Base-by-base conservation (phyloP, 2,329 filamentous ascomycete species). In the Paecilomyces dactylethromorphus region DNA sequence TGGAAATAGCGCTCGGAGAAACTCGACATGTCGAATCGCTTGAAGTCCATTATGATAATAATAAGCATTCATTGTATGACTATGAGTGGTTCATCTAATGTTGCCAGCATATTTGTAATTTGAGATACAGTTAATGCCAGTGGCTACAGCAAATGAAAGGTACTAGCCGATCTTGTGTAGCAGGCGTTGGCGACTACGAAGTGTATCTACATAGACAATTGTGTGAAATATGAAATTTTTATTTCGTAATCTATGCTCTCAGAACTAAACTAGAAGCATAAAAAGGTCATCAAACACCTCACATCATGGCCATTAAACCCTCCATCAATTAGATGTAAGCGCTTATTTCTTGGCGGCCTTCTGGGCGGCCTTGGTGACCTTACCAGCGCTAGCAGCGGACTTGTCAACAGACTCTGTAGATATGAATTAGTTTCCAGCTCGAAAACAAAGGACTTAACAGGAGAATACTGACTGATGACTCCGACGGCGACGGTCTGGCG, bases 281-380 rank as follows among this genome's bases (percentile, higher is more conserved):
- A 39, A 26, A 39, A 39, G 33, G 33, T 39, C 33, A 39, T 39
- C 33, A 39, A 39, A 39, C 33, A 39, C 33, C 33, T 39, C 33
- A 15, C 24, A 26, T 26, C 24, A 26, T 26, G 24, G 24, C 24
- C 24, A 26, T 26, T 26, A 26, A 39, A 39, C 33, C 33, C 33
- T 39, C 33, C 24, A 26, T 26, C 24, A 26, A 26, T 26, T 26
- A 26, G 24, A 26, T 26, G 24, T 45, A n/a, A n/a, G 13, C 35
- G 64, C 73, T 87, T 89, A 89, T 82, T 89, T 89, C 87, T 89
- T 89, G 78, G 77, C 75, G 76, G 86, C 85, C 86, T 89, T 89
- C 70, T 76, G 71, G 79, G 85, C 85, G 77, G 87, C 87, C 71
- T 77, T 76, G 71, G 74, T 76, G 64, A 81, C 79, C 86, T 90